Evolutionary conservation across 768 basidiomycete species (phyloP), one percentile per base, ranked within the genome.

Genomic region (Pholiota conissans): DNA sequence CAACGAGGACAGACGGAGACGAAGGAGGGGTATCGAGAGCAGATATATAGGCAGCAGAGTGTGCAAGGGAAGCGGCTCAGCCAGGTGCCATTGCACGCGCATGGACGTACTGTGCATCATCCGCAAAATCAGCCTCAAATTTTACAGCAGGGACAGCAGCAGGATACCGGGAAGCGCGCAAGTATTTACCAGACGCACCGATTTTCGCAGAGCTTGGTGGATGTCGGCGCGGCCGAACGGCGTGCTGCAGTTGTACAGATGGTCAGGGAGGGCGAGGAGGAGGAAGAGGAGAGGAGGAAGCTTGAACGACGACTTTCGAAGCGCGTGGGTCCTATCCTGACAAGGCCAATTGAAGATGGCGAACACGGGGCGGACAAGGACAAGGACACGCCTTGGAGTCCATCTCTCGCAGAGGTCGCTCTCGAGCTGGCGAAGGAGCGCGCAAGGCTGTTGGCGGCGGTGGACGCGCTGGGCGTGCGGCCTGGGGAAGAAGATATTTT

Each of bases 241-340:
- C 42, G 34, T n/a, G 52, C 27, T 10, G 56, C 29, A 16, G 51
- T 37, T 10, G 52, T 51, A 54, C 52, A 39, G 53, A 51, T 39
- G 55, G 56, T 58, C 54, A 59, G 56, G 8, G 56, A 62, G 26
- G 49, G 32, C 7, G 54, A 57, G 10, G 55, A 47, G 59, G 35
- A 46, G 46, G 50, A 55, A 48, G 58, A 63, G 56, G 55, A 37
- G 30, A 40, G 47, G 52, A n/a, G 39, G 26, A 52, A 57, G 35
- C 49, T 3, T 20, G 27, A 29, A 28, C 22, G 20, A 49, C 37
- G 48, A 9, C 37, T 22, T 5, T 35, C 49, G 30, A 22, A n/a
- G 29, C 32, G 35, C 26, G 5, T 32, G 9, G n/a, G n/a, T n/a
- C n/a, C n/a, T n/a, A n/a, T n/a, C n/a, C n/a, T n/a, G n/a, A 8